Evolutionary conservation across 495 filamentous ascomycete genomes (phyloP).

Genomic region (Penicillium bialowiezense): DNA sequence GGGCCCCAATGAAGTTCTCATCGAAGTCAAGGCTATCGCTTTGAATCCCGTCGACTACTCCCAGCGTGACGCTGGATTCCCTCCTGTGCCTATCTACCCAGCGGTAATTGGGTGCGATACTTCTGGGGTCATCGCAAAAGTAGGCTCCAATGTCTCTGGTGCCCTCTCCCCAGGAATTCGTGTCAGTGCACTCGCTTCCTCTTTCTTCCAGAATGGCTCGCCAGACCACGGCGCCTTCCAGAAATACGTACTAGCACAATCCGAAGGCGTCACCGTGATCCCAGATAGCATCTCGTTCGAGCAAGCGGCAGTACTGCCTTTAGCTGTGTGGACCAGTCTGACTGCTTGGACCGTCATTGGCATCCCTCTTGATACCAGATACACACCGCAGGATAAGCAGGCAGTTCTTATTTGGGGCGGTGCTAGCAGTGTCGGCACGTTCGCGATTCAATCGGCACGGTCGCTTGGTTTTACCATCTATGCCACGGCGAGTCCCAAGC

Average conservation of each 20-base stretch:
- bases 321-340: constrained; percentile 30
- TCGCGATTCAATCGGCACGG: constrained; percentile 41
- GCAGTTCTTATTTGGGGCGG: constrained; percentile 51
- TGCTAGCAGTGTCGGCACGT: constrained; percentile 40
- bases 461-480: constrained; percentile 43
- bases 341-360: constrained; percentile 37
- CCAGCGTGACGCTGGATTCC: constrained; percentile 7
- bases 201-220: constrained; percentile 25
- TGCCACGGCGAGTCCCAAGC: constrained; percentile 40
- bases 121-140: constrained; percentile 33
- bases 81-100: constrained; percentile 28
- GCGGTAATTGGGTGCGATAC: constrained; percentile 30
- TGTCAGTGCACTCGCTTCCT: constrained; percentile 26
- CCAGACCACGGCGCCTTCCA: constrained; percentile 43
- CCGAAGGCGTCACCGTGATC: constrained; percentile 22
- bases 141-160: constrained; percentile 30
- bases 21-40: constrained; percentile 13
- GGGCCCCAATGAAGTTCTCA: constrained; percentile 16
- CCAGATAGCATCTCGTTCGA: constrained; percentile 36
- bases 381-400: constrained; percentile 24
- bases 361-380: constrained; percentile 26
- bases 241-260: constrained; percentile 24
- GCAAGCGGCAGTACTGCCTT: constrained; percentile 37
- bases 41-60: constrained; percentile 8
- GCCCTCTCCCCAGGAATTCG: constrained; percentile 34